phyloP scores from a whole-genome alignment of 371 early-diverging fungal genomes.

The Mucor plumbeus region DNA sequence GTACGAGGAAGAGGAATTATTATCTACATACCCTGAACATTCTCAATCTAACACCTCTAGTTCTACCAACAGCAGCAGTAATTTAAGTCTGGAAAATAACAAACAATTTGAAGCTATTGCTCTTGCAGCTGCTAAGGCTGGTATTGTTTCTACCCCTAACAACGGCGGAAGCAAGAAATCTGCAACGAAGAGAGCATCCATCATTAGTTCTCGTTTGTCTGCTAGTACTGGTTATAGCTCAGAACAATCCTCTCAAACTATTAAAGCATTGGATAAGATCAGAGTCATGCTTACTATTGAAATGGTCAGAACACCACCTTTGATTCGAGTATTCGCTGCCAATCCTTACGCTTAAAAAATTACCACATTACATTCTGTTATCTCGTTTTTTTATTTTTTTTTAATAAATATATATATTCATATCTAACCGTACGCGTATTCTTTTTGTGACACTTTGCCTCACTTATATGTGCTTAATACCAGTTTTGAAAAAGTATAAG shows the following conservation, averaged over 20 bases:
- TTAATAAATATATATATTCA: too few relatives aligned
- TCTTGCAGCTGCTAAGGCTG: slow-evolving; percentile 22
- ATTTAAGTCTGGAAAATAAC: slow-evolving; percentile 30
- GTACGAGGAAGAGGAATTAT: slow-evolving; percentile 44
- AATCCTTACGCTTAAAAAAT: slow-evolving; percentile 54
- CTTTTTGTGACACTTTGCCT: too few relatives aligned
- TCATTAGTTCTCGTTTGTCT: slow-evolving; percentile 43
- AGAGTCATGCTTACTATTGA: slow-evolving; percentile 68
- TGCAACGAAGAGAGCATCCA: slow-evolving; percentile 38
- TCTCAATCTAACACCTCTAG: slow-evolving; percentile 11
- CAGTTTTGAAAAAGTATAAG: too few relatives aligned
- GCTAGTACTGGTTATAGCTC: slow-evolving; percentile 46
- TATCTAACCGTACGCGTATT: too few relatives aligned
- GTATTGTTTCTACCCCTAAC: slow-evolving; percentile 5
- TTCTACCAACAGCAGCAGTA: slow-evolving; percentile 22
- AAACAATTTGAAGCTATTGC: slow-evolving; percentile 26
- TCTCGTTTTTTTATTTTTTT: too few relatives aligned
- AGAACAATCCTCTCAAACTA: slow-evolving; percentile 60
- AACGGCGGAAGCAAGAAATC: slow-evolving; percentile 17
- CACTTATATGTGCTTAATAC: too few relatives aligned
- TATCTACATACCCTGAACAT: slow-evolving; percentile 33
- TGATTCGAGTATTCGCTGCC: slow-evolving; percentile 67
- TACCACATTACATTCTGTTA: too few relatives aligned
- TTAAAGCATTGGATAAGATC: slow-evolving; percentile 67
- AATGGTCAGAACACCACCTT: slow-evolving; percentile 71